Evolutionary conservation across 352 stramenopile genomes (phyloP).

Genomic region (Pythium biforme): DNA sequence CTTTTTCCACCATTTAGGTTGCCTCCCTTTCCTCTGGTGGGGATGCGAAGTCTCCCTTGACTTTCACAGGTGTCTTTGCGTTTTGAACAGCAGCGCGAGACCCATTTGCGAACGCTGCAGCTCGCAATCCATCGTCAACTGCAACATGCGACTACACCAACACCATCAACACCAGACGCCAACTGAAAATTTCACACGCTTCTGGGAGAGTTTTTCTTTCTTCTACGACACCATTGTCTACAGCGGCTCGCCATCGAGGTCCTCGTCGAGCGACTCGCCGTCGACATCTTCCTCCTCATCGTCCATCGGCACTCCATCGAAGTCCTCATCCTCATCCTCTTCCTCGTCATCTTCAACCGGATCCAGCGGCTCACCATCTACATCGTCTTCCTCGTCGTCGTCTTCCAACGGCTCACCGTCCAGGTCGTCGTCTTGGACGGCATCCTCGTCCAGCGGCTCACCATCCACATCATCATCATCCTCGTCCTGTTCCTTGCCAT

Average conservation of each 20-base stretch:
- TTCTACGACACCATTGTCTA: background rate
- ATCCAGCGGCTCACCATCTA: constrained; percentile 42
- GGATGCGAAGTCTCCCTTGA: background rate
- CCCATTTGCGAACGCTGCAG: constrained; percentile 55
- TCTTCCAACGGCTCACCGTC: constrained; percentile 34
- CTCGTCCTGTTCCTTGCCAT: background rate
- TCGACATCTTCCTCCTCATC: constrained; percentile 30
- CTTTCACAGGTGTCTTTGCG: background rate
- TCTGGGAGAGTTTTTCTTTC: too few species aligned
- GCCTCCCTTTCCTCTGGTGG: background rate
- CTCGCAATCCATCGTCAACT: constrained; percentile 40
- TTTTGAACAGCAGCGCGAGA: constrained; percentile 52
- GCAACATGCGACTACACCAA: background rate
- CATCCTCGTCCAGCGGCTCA: background rate
- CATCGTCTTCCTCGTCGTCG: constrained; percentile 28
- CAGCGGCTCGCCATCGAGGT: constrained; percentile 43
- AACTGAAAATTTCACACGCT: background rate
- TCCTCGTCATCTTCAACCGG: constrained; percentile 21
- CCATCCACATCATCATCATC: background rate
- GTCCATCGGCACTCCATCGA: constrained; percentile 44
- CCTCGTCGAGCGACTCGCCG: constrained; percentile 38
- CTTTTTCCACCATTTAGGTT: background rate
- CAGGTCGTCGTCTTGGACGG: constrained; percentile 4
- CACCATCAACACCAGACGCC: background rate
- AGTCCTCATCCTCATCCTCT: constrained; percentile 39